Evolutionary conservation across 192 early-diverging fungal species (phyloP).

Genomic region (Chytriomyces sp.): DNA sequence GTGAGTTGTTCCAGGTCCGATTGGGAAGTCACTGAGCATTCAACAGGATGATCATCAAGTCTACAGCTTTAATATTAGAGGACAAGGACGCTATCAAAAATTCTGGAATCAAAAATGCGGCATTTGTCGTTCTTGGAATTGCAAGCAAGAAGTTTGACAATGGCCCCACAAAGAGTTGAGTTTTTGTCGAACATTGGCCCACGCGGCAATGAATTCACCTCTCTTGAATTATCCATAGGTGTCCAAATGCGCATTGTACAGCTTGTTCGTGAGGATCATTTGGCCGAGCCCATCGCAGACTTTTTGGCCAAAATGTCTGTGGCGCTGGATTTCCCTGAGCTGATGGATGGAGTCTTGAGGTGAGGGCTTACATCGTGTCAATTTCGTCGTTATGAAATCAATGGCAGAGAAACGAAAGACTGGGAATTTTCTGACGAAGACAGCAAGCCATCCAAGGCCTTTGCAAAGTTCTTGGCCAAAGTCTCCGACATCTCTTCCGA

Average conservation of each 20-base stretch:
- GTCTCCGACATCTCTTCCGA: slow-evolving; percentile 83
- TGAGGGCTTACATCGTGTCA: background rate
- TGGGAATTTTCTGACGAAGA: slow-evolving; percentile 59
- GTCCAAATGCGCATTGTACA: slow-evolving; percentile 38
- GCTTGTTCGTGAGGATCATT: slow-evolving; percentile 52
- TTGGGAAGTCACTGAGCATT: background rate
- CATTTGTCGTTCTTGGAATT: slow-evolving; percentile 73
- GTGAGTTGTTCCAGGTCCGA: slow-evolving; percentile 28
- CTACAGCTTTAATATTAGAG: slow-evolving; percentile 68
- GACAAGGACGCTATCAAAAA: slow-evolving; percentile 71
- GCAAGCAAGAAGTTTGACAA: slow-evolving; percentile 81
- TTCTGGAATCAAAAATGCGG: slow-evolving; percentile 52
- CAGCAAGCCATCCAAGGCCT: slow-evolving; percentile 76
- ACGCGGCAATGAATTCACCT: too few species aligned
- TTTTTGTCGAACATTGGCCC: too few species aligned
- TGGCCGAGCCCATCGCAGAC: slow-evolving; percentile 51
- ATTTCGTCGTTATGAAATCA: background rate
- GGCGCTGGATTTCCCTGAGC: slow-evolving; percentile 28
- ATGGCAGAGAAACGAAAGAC: slow-evolving; percentile 19
- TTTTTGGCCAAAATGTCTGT: slow-evolving; percentile 34
- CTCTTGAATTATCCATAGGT: slow-evolving; percentile 6
- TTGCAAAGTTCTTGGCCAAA: slow-evolving; percentile 78
- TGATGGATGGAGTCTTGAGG: slow-evolving; percentile 22
- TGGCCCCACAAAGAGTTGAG: slow-evolving; percentile 59
- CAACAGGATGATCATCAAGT: slow-evolving; percentile 52